A percentile compares a stretch with the other conserved stretches of the same genome.
These are phyloP conservation scores for Epichloe gansuensis DNA, from an alignment of 2,329 filamentous ascomycete species.

Conservation along the genomic window DNA sequence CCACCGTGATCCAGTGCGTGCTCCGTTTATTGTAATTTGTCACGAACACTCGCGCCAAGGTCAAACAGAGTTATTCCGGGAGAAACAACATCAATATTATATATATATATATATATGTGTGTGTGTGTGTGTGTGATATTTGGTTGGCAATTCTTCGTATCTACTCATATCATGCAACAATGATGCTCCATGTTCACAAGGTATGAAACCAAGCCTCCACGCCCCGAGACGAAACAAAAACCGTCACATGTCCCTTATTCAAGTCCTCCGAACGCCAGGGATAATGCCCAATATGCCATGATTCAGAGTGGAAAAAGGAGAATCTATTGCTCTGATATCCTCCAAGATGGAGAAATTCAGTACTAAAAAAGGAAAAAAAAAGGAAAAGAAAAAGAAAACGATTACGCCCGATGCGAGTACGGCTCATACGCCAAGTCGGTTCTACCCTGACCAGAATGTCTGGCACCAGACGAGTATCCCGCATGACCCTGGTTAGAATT, in stretches of 20 bases:
- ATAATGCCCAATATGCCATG: neutral
- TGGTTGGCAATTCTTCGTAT: neutral
- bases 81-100: too few relatives aligned
- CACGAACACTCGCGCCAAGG: neutral
- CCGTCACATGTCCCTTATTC: neutral
- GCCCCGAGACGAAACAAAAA: neutral
- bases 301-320: neutral
- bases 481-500: conserved; percentile 17
- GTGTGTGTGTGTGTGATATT: neutral
- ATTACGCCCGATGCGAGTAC: conserved; percentile 44
- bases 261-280: neutral
- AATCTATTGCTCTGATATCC: neutral
- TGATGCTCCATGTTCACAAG: conserved; percentile 3
- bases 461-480: neutral
- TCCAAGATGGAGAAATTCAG: neutral
- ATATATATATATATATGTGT: too few relatives aligned
- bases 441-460: conserved; percentile 27
- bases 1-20: too few relatives aligned
- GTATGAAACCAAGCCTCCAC: neutral
- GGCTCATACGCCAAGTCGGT: conserved; percentile 50
- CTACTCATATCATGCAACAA: conserved; percentile 1
- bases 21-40: neutral
- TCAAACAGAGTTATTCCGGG: too few relatives aligned
- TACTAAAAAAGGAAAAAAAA: neutral
- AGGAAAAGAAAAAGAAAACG: neutral